Percentiles rank a stretch among this genome's conserved stretches.
phyloP scores from a whole-genome alignment of 805 yeast species.

The Maudiozyma bulderi region DNA sequence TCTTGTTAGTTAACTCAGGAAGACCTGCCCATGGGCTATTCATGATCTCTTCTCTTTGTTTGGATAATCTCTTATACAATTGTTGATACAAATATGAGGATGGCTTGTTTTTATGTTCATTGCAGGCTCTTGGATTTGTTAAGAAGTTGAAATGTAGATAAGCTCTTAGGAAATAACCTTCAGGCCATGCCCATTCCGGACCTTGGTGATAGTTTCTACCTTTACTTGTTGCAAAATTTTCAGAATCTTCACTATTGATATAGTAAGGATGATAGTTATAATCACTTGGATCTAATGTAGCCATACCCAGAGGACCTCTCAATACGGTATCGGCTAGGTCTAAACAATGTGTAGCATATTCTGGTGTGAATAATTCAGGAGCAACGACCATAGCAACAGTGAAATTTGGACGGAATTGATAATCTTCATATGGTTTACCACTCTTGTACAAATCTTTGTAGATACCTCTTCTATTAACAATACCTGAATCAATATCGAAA shows the following conservation, averaged over 20 bases:
- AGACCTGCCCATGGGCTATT: conserved; percentile 89
- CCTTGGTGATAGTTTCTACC: conserved; percentile 98
- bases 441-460: conserved; percentile 78
- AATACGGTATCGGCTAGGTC: conserved; percentile 60
- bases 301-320: conserved; percentile 87
- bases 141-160: conserved; percentile 43
- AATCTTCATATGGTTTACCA: conserved; percentile 87
- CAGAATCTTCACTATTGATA: conserved; percentile 65
- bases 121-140: conserved; percentile 30
- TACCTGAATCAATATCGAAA: conserved; percentile 49
- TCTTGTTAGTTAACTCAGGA: conserved; percentile 83
- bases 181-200: conserved; percentile 96
- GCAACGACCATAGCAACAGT: conserved; percentile 91
- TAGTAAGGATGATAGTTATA: conserved; percentile 87
- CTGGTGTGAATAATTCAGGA: conserved; percentile 72
- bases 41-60: conserved; percentile 59
- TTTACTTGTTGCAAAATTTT: conserved; percentile 84
- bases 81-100: conserved; percentile 47
- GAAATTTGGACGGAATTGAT: conserved; percentile 86
- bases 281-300: conserved; percentile 87
- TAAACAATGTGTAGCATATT: conserved; percentile 55
- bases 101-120: conserved; percentile 29
- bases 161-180: conserved; percentile 83
- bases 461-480: conserved; percentile 85
- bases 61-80: conserved; percentile 49